Evolutionary conservation across 176 grass and related monocot genomes (phyloP).

Genomic region (Zizania latifolia): DNA sequence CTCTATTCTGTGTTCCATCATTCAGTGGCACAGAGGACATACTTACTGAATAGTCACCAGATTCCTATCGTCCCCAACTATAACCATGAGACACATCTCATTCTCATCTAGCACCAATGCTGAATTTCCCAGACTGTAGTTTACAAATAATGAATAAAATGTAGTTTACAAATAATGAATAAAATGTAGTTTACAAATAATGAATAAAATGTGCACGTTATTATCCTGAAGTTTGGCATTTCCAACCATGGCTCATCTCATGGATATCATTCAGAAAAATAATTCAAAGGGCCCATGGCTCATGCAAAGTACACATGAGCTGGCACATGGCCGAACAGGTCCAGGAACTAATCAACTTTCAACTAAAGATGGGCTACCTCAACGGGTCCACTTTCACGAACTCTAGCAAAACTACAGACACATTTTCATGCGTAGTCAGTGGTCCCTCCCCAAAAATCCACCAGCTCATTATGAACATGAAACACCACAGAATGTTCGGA

Average conservation of each 20-base stretch:
- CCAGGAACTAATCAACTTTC: slow-evolving; percentile 21
- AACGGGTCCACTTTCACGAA: background rate
- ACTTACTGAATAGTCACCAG: background rate
- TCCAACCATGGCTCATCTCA: background rate
- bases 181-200: background rate
- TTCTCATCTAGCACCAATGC: background rate
- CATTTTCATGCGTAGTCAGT: slow-evolving; percentile 2
- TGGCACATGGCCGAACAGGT: slow-evolving; percentile 14
- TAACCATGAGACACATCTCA: background rate
- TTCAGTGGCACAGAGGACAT: background rate
- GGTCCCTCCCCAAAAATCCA: background rate
- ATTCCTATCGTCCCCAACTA: background rate
- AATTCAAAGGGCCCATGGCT: background rate
- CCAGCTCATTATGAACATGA: background rate
- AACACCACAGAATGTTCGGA: slow-evolving; percentile 14
- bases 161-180: background rate
- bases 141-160: background rate
- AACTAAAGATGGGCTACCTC: slow-evolving; percentile 17
- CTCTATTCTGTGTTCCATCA: background rate
- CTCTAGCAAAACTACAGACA: slow-evolving; percentile 6
- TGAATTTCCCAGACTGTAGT: background rate
- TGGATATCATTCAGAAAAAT: background rate
- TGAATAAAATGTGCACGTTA: background rate
- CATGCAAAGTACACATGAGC: slow-evolving; percentile 18
- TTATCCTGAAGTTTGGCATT: background rate